Percentiles rank a stretch among this genome's conserved stretches.
These are phyloP conservation scores for Wickerhamomyces rabaulensis DNA, from an alignment of 805 yeast species.

Conservation along the genomic window DNA sequence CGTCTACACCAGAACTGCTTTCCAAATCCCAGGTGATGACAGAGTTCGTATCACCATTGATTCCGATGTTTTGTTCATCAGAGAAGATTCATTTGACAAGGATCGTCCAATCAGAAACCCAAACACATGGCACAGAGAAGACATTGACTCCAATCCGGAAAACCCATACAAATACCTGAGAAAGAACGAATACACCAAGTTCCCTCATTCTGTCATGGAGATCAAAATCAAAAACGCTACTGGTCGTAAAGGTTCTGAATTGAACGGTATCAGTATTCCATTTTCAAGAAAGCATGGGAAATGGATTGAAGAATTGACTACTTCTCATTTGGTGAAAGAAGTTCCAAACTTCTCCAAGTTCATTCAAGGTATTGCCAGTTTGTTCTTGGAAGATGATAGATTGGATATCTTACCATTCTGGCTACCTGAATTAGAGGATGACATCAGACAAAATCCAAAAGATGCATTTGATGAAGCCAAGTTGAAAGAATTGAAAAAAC, in stretches of 20 bases:
- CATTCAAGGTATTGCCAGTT: conserved; percentile 85
- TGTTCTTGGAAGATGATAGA: conserved; percentile 86
- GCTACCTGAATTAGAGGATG: conserved; percentile 84
- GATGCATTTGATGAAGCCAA: conserved; percentile 69
- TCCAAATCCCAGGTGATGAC: conserved; percentile 97
- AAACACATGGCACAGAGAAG: conserved; percentile 83
- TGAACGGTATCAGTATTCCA: conserved; percentile 30
- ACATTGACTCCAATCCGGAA: conserved; percentile 72
- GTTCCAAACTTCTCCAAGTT: conserved; percentile 92
- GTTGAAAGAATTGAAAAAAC: conserved; percentile 44
- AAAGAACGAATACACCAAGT: conserved; percentile 78
- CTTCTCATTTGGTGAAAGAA: conserved; percentile 82
- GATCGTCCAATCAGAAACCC: conserved; percentile 90
- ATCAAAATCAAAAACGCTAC: conserved; percentile 56
- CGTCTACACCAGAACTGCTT: conserved; percentile 86
- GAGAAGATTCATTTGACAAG: conserved; percentile 85
- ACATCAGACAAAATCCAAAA: conserved; percentile 72
- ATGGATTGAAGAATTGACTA: conserved; percentile 86
- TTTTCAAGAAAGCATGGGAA: conserved; percentile 46
- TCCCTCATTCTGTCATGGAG: conserved; percentile 87
- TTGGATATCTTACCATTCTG: conserved; percentile 90
- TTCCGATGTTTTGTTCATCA: conserved; percentile 77
- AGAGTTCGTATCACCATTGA: conserved; percentile 87
- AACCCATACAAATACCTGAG: conserved; percentile 71
- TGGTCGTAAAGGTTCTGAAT: conserved; percentile 29